Evolutionary conservation across 352 stramenopile genomes (phyloP).

Genomic region (Thalassiosira livingstoniorum): DNA sequence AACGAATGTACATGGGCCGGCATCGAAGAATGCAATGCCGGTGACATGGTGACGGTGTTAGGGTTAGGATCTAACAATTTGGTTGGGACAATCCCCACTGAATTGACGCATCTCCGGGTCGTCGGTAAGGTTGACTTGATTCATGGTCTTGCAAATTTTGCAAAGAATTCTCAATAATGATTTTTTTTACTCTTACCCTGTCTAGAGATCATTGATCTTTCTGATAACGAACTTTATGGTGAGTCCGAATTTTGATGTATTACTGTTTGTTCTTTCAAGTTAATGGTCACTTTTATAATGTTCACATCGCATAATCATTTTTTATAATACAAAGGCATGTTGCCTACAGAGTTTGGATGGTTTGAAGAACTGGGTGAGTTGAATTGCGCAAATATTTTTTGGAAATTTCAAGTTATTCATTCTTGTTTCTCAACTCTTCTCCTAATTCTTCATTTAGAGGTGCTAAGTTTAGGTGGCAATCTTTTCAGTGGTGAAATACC

Average conservation of each 20-base stretch:
- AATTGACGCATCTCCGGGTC: slow-evolving; percentile 42
- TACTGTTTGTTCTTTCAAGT: neutral
- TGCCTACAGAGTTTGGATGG: slow-evolving; percentile 53
- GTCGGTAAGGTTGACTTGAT: slow-evolving; percentile 14
- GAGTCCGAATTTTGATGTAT: slow-evolving; percentile 8
- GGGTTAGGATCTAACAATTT: slow-evolving; percentile 45
- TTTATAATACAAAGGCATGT: slow-evolving; percentile 14
- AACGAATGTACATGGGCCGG: slow-evolving; percentile 44
- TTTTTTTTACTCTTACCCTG: slow-evolving; percentile 1
- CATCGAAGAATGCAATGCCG: slow-evolving; percentile 25
- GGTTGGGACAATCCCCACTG: slow-evolving; percentile 48
- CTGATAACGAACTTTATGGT: slow-evolving; percentile 56
- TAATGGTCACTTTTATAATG: neutral
- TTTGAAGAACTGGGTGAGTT: slow-evolving; percentile 43
- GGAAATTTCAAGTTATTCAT: neutral
- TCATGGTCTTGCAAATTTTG: neutral
- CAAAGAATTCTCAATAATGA: slow-evolving; percentile 2
- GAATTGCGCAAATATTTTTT: neutral
- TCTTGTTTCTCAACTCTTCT: neutral
- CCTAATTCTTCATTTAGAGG: slow-evolving; percentile 25
- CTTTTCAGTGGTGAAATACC: slow-evolving; percentile 57
- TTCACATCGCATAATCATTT: neutral
- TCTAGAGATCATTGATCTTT: slow-evolving; percentile 48
- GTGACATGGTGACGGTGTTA: slow-evolving; percentile 39
- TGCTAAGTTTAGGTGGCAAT: slow-evolving; percentile 46